Conservation (phyloP, 2,329 filamentous ascomycete species). For the Trichoderma aggressivum region DNA sequence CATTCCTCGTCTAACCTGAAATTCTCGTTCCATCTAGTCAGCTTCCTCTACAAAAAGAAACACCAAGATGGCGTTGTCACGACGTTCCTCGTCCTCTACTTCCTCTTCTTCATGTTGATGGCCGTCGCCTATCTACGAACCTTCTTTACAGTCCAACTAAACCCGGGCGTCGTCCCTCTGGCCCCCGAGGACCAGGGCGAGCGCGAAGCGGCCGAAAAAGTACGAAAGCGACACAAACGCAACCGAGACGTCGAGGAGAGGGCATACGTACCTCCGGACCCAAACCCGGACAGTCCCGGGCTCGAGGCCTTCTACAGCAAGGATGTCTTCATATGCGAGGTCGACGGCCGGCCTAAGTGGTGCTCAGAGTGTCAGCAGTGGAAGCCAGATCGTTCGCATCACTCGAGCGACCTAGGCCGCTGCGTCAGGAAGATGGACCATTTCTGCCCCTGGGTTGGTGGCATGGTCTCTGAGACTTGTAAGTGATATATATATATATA, state of each 20-base stretch:
- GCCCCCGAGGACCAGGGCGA: conserved; percentile 27
- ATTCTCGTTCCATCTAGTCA: conserved; percentile 46
- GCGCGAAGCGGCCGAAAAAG: conserved; percentile 35
- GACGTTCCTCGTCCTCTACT: conserved; percentile 69
- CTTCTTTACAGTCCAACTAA: conserved; percentile 61
- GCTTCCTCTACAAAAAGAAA: conserved; percentile 60
- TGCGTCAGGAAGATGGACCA: conserved; percentile 93
- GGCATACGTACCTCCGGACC: conserved; percentile 40
- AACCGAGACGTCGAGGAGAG: conserved; percentile 29
- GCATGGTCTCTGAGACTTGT: conserved; percentile 80
- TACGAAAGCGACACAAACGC: conserved; percentile 24
- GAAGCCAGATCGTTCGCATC: conserved; percentile 85
- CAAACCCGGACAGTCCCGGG: conserved; percentile 59
- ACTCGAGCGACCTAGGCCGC: conserved; percentile 75
- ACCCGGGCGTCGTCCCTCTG: conserved; percentile 72
- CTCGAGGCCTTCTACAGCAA: conserved; percentile 76
- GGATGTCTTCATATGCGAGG: conserved; percentile 79
- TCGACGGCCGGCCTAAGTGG: conserved; percentile 80
- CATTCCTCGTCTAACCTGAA: background rate
- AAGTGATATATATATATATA: conserved; percentile 31
- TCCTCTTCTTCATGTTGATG: conserved; percentile 66
- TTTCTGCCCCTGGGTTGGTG: conserved; percentile 95
- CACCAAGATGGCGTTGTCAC: conserved; percentile 57
- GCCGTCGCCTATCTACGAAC: conserved; percentile 68
- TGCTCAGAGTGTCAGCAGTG: conserved; percentile 80